Base-by-base conservation (phyloP, 805 yeast genomes). In the Candida maesae region DNA sequence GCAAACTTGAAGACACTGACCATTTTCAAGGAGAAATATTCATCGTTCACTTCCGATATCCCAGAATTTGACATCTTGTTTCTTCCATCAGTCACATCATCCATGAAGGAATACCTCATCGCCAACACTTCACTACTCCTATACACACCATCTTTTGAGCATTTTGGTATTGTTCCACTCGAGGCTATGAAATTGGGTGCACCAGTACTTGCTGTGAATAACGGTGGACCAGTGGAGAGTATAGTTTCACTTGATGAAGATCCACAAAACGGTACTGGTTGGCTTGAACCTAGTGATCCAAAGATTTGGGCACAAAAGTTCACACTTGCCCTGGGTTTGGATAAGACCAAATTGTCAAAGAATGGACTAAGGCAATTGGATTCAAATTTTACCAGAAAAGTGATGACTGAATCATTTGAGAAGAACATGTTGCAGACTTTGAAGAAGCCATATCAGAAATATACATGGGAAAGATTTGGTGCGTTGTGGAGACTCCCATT, bases 121-220 rank as follows among this genome's bases (percentile, higher is more conserved):
- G 59, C 71, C 28, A 61, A 67, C 9, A 71, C 90, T 2, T 71
- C 73, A 35, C 51, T 84, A 41, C 68, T 93, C 17, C 64, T 90
- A 33, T 93, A 93, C 58, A 93, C 99, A 0, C 99, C 99, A 3
- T 71, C 84, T 0, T 75, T 74, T 53, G 99, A 93, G 61, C 99
- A 93, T 65, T 93, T 93, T 59, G 99, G 99, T 12, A 93, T 93
- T 49, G 99, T 93, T 9, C 99, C 99, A 2, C 71, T 93, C 13
- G 99, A 93, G 60, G 90, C 96, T 11, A 90, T 93, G 97, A 72
- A 82, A 35, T 70, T 76, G 42, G 83, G 85, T 21, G 81, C 82
- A 0, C 88, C 95, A 0, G 96, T 90, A 0, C 65, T 93, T 38
- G 96, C 96, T 0, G 81, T 83, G 5, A 79, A 85, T 55, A 79